Evolutionary conservation across 805 yeast species (phyloP).

Genomic region (Schwanniomyces occidentalis): DNA sequence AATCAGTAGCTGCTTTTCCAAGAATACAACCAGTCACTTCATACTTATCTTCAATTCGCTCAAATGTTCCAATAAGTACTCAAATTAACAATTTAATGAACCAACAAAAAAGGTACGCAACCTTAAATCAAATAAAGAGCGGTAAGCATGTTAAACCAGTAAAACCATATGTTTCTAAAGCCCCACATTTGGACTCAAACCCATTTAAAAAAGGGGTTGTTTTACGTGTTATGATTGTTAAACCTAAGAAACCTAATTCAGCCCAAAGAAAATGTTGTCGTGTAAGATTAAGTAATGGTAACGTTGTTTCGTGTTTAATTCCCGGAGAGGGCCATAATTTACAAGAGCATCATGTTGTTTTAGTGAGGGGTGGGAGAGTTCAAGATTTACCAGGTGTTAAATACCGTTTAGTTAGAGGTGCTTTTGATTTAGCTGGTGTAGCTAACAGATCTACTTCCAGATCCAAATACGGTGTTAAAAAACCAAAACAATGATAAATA

Average conservation of each 20-base stretch:
- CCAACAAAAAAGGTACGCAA: conserved; percentile 56
- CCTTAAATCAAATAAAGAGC: conserved; percentile 73
- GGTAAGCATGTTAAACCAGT: conserved; percentile 55
- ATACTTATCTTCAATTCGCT: conserved; percentile 13
- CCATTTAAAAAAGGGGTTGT: conserved; percentile 95
- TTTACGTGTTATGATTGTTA: conserved; percentile 86
- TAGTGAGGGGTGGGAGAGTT: conserved; percentile 97
- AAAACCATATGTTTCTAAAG: conserved; percentile 52
- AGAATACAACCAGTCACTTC: conserved; percentile 6
- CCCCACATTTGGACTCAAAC: conserved; percentile 80
- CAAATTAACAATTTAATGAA: conserved; percentile 9
- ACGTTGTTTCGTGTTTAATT: conserved; percentile 85
- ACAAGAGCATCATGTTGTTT: conserved; percentile 95
- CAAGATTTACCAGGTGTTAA: conserved; percentile 99
- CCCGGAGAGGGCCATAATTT: conserved; percentile 99
- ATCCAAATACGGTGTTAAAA: conserved; percentile 92
- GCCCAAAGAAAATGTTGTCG: conserved; percentile 97
- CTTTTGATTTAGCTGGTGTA: conserved; percentile 90
- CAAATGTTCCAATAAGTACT: conserved; percentile 14
- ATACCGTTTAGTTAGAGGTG: conserved; percentile 91
- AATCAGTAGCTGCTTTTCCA: neutral
- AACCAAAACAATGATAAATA: conserved; percentile 55
- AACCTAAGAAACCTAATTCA: conserved; percentile 98
- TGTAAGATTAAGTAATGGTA: conserved; percentile 89
- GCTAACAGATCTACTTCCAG: conserved; percentile 89